These are phyloP conservation scores for Vitis rupestris DNA, from an alignment of 164 flowering plant genomes.

Conservation along the genomic window DNA sequence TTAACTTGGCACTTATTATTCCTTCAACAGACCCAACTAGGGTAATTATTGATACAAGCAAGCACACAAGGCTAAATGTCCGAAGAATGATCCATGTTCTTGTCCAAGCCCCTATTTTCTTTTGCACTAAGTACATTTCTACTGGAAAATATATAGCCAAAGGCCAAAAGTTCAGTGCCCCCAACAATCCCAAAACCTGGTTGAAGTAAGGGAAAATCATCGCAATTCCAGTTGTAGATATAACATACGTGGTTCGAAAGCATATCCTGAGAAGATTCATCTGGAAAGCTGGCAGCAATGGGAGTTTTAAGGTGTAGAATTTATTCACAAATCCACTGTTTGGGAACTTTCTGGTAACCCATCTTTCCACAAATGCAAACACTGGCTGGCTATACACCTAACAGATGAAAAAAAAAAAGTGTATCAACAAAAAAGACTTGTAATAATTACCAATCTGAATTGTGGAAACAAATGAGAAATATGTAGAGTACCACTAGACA, in stretches of 20 bases:
- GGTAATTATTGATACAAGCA: conserved; percentile 25
- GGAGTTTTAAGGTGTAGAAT: conserved; percentile 31
- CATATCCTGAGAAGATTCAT: conserved; percentile 37
- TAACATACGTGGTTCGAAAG: conserved; percentile 49
- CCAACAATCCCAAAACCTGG: conserved; percentile 56
- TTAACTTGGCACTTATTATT: conserved; percentile 31
- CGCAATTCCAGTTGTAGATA: conserved; percentile 51
- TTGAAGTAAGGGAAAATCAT: conserved; percentile 73
- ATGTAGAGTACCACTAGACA: too few relatives aligned
- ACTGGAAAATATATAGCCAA: conserved; percentile 35
- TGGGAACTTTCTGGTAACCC: conserved; percentile 34
- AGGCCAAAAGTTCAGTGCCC: conserved; percentile 70
- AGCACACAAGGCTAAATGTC: conserved; percentile 24
- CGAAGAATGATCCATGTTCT: conserved; percentile 21
- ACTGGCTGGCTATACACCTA: conserved; percentile 61
- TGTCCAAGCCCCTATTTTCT: conserved; percentile 22
- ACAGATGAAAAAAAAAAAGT: background rate
- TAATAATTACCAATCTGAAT: too few relatives aligned
- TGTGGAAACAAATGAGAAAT: too few relatives aligned
- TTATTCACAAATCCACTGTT: conserved; percentile 39
- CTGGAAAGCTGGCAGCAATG: conserved; percentile 29
- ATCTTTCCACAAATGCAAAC: conserved; percentile 50
- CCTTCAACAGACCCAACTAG: conserved; percentile 38
- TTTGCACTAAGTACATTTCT: conserved; percentile 30
- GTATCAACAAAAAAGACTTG: background rate